A percentile compares a stretch with the other conserved stretches of the same genome.
Conservation (phyloP, 2,329 filamentous ascomycete genomes). For the Periconia sp. region DNA sequence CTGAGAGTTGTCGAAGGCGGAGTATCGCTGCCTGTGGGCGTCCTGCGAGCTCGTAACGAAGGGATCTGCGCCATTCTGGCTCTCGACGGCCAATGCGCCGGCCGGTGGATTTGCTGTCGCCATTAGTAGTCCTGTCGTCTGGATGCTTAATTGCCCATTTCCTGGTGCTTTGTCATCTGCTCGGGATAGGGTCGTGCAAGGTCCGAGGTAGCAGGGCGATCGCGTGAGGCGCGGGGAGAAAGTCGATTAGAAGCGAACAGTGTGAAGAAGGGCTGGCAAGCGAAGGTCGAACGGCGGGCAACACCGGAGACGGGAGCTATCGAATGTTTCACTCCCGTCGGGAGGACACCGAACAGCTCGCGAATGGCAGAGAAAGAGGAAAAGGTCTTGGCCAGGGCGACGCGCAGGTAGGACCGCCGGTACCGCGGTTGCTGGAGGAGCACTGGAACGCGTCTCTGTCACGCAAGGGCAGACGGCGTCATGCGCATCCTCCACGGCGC, state of each 20-base stretch:
- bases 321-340: conserved; percentile 23
- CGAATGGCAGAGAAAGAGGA: conserved; percentile 14
- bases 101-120: conserved; percentile 50
- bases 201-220: conserved; percentile 7
- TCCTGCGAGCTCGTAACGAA: conserved; percentile 49
- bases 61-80: conserved; percentile 50
- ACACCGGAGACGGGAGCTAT: conserved; percentile 13
- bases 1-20: conserved; percentile 79
- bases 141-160: conserved; percentile 36
- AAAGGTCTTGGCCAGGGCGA: conserved; percentile 27
- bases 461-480: conserved; percentile 29
- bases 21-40: conserved; percentile 70
- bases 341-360: conserved; percentile 21
- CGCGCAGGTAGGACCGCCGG: conserved; percentile 28
- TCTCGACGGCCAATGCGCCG: conserved; percentile 49
- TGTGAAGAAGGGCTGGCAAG: conserved; percentile 2
- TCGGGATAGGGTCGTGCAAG: conserved; percentile 3
- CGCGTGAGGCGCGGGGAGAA: conserved; percentile 3
- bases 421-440: conserved; percentile 26
- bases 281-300: conserved; percentile 4
- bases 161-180: conserved; percentile 15
- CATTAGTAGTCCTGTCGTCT: conserved; percentile 39
- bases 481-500: conserved; percentile 38
- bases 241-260: neutral
- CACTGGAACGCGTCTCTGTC: conserved; percentile 34